Evolutionary conservation across 176 grass and related monocot genomes (phyloP).

Genomic region (Oryza meyeriana): DNA sequence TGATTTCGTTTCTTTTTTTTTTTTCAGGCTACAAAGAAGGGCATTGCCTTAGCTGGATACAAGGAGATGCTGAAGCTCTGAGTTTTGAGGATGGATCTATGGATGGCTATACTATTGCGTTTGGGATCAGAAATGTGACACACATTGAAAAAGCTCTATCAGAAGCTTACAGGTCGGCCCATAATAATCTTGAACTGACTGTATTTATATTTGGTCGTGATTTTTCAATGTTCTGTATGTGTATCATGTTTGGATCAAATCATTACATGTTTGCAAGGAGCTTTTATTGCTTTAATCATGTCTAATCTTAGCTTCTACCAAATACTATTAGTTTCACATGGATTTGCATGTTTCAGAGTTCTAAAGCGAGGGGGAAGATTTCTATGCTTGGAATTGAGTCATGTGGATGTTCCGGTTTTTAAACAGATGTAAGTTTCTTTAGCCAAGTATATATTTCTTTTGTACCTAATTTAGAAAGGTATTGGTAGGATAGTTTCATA

Average conservation of each 20-base stretch:
- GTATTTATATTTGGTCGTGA: background rate
- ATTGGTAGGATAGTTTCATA: slow-evolving; percentile 8
- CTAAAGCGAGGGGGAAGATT: slow-evolving; percentile 86
- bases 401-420: slow-evolving; percentile 72
- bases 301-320: background rate
- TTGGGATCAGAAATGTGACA: slow-evolving; percentile 94
- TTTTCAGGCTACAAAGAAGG: slow-evolving; percentile 51
- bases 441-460: background rate
- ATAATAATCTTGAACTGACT: background rate
- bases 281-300: background rate
- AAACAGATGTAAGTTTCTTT: slow-evolving; percentile 74
- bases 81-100: slow-evolving; percentile 85
- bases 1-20: background rate
- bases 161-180: slow-evolving; percentile 76
- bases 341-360: slow-evolving; percentile 56
- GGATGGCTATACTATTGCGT: slow-evolving; percentile 95
- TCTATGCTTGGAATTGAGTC: slow-evolving; percentile 91
- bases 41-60: slow-evolving; percentile 68
- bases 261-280: background rate
- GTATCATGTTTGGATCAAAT: background rate
- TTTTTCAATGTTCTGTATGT: background rate
- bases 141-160: slow-evolving; percentile 89
- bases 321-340: slow-evolving; percentile 17
- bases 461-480: background rate
- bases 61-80: slow-evolving; percentile 88